Evolutionary conservation across 805 yeast species (phyloP), one percentile per base, ranked within the genome.

Genomic region (Ogataea philodendri): DNA sequence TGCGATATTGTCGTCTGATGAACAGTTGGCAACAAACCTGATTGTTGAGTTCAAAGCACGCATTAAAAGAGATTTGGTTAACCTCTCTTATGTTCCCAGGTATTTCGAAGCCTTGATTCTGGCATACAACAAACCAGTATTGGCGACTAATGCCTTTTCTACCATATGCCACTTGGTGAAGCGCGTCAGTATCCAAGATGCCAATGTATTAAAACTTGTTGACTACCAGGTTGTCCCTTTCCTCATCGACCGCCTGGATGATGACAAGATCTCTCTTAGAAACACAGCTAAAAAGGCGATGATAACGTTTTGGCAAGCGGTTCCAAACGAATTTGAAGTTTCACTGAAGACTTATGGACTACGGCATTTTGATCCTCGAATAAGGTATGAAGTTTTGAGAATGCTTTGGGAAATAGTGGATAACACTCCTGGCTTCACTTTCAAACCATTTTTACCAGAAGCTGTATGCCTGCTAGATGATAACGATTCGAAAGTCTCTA

Each of bases 161-260:
- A 67, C 76, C 1, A 51, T 75, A 4, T 74, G 78, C 31, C 81
- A 78, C 48, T 54, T 77, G 34, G 69, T 78, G 19, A 77, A 76
- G 39, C 58, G 84, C 14, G 72, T 78, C 5, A 69, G 76, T 30
- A 71, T 75, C 56, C 84, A 78, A 55, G 81, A 76, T 45, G 57
- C 65, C 2, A 49, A 55, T 7, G 62, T 70, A 0, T 58, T 78
- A 26, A 60, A 60, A 40, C 52, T 58, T 2, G 70, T 70, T 23
- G 63, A 72, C 24, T 63, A 60, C 35, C 54, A 64, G 15, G 69
- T 74, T 3, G 52, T 78, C 4, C 84, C 84, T 2, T 65, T 74
- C 5, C 46, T 78, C n/a, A 54, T 78, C 9, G 65, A 64, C 30
- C 59, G 69, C 22, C 52, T 78, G 21, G 65, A 66, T 5, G 77